Conservation (phyloP, 1,284 basidiomycete species). For the Tremellales sp. region DNA sequence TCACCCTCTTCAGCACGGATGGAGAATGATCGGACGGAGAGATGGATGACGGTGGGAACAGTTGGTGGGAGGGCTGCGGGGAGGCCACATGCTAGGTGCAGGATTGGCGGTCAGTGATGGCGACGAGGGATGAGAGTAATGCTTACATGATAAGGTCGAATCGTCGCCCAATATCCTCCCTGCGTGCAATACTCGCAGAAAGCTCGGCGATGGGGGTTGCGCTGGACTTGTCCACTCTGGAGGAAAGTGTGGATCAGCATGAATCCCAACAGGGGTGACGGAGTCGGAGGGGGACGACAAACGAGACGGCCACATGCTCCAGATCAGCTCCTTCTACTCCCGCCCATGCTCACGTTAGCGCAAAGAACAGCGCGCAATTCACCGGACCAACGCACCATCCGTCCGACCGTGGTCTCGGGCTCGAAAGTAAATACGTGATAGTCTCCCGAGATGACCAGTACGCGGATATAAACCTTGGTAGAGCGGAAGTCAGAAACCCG, state of each 20-base stretch:
- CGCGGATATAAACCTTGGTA: slow-evolving; percentile 61
- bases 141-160: slow-evolving; percentile 67
- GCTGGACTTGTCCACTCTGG: slow-evolving; percentile 67
- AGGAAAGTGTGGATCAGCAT: not conserved
- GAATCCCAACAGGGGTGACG: not conserved
- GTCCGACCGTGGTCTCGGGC: slow-evolving; percentile 68
- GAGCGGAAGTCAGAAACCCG: no score
- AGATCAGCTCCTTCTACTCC: slow-evolving; percentile 66
- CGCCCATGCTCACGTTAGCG: not conserved
- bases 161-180: slow-evolving; percentile 82
- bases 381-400: slow-evolving; percentile 50
- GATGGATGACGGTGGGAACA: slow-evolving; percentile 68
- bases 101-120: not conserved
- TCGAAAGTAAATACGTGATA: slow-evolving; percentile 72
- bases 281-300: slow-evolving; percentile 43
- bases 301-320: slow-evolving; percentile 79
- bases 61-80: slow-evolving; percentile 40
- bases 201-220: slow-evolving; percentile 71
- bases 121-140: not conserved
- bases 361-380: not conserved
- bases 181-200: slow-evolving; percentile 70
- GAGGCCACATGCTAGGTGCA: slow-evolving; percentile 34
- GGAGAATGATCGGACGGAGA: slow-evolving; percentile 65
- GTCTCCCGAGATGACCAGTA: slow-evolving; percentile 69
- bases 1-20: slow-evolving; percentile 38